phyloP scores from a whole-genome alignment of 805 yeast species.

The Priceomyces melissophilus region DNA sequence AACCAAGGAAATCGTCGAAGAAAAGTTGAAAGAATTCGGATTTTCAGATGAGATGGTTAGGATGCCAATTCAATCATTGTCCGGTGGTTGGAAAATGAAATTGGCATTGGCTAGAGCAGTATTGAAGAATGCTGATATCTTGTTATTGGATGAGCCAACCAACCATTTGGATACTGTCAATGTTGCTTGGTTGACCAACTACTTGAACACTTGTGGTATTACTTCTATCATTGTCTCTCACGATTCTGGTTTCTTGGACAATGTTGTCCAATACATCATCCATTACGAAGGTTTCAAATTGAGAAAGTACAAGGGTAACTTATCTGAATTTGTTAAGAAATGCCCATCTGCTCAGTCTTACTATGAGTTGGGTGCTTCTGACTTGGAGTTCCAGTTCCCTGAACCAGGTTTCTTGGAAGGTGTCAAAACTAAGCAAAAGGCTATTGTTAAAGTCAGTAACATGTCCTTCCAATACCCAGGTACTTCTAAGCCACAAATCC shows the following conservation, averaged over 20 bases:
- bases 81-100: slow-evolving; percentile 99
- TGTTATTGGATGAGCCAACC: slow-evolving; percentile 98
- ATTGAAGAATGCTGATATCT: slow-evolving; percentile 95
- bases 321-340: slow-evolving; percentile 96
- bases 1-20: slow-evolving; percentile 65
- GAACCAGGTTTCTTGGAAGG: slow-evolving; percentile 99
- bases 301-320: slow-evolving; percentile 99
- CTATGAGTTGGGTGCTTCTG: slow-evolving; percentile 98
- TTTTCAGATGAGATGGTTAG: slow-evolving; percentile 90
- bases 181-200: slow-evolving; percentile 99
- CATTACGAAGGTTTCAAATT: slow-evolving; percentile 99
- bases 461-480: slow-evolving; percentile 99
- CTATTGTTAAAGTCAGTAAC: slow-evolving; percentile 95
- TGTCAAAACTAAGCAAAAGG: slow-evolving; percentile 99
- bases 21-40: slow-evolving; percentile 82
- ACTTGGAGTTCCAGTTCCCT: slow-evolving; percentile 95
- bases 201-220: slow-evolving; percentile 97
- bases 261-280: slow-evolving; percentile 95
- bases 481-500: slow-evolving; percentile 92
- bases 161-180: slow-evolving; percentile 99
- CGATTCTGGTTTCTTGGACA: slow-evolving; percentile 99
- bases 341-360: slow-evolving; percentile 98
- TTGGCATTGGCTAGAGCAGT: slow-evolving; percentile 99
- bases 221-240: slow-evolving; percentile 98
- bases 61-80: slow-evolving; percentile 93